Evolutionary conservation across 495 filamentous ascomycete genomes (phyloP).

Genomic region (Xylaria cubensis): DNA sequence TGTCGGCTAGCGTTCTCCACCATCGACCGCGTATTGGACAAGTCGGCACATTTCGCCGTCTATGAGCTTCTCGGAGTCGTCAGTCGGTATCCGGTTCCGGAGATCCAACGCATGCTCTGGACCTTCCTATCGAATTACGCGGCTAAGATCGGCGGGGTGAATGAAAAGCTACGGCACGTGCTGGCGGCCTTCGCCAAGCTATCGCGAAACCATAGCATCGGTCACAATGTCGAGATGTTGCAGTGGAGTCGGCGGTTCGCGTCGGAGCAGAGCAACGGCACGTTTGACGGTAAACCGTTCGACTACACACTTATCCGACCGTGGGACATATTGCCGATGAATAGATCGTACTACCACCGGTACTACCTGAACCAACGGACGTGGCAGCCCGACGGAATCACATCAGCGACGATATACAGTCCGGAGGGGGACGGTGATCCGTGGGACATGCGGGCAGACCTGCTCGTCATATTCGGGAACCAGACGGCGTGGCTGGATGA

Average conservation of each 20-base stretch:
- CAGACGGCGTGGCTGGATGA: slow-evolving; percentile 39
- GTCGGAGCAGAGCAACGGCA: slow-evolving; percentile 36
- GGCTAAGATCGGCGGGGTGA: slow-evolving; percentile 32
- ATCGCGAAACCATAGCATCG: slow-evolving; percentile 32
- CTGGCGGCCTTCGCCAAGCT: slow-evolving; percentile 35
- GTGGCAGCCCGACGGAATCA: slow-evolving; percentile 40
- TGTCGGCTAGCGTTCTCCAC: slow-evolving; percentile 34
- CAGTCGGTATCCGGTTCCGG: slow-evolving; percentile 38
- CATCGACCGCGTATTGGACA: slow-evolving; percentile 36
- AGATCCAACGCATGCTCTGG: slow-evolving; percentile 40
- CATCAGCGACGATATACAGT: slow-evolving; percentile 33
- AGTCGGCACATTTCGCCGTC: slow-evolving; percentile 39
- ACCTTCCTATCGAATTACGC: slow-evolving; percentile 38
- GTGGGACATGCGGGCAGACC: slow-evolving; percentile 37
- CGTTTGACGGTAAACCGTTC: slow-evolving; percentile 40
- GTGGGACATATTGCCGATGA: slow-evolving; percentile 39
- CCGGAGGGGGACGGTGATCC: slow-evolving; percentile 33
- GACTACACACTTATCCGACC: slow-evolving; percentile 42
- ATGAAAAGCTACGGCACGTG: slow-evolving; percentile 35
- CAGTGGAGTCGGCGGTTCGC: slow-evolving; percentile 39
- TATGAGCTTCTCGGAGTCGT: slow-evolving; percentile 38
- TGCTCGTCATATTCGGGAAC: slow-evolving; percentile 41
- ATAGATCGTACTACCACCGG: slow-evolving; percentile 38
- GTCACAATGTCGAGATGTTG: slow-evolving; percentile 34
- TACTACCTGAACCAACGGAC: slow-evolving; percentile 37